These are phyloP conservation scores for Cardamine occulta DNA, from an alignment of 345 rosid species.

Conservation along the genomic window DNA sequence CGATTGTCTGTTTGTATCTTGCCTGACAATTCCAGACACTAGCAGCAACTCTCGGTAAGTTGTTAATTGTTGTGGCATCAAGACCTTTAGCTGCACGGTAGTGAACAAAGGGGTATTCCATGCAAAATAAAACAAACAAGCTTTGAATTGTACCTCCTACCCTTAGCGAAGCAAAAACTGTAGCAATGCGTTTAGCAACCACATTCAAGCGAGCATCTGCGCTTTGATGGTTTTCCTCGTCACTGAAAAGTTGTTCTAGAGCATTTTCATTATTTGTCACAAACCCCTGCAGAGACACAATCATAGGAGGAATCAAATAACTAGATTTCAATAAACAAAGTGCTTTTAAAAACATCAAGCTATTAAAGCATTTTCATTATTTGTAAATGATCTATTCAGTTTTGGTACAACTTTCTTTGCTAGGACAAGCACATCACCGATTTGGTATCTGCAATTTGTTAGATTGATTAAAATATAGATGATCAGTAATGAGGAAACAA, in stretches of 20 bases:
- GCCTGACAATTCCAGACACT: conserved; percentile 81
- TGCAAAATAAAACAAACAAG: conserved; percentile 27
- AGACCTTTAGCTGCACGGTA: conserved; percentile 89
- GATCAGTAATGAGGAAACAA: too few relatives aligned
- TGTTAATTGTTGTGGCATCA: conserved; percentile 88
- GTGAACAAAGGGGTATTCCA: conserved; percentile 84
- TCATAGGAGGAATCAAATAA: neutral
- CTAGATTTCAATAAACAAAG: neutral
- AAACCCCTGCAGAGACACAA: conserved; percentile 58
- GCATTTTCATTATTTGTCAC: conserved; percentile 83
- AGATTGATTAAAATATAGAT: neutral
- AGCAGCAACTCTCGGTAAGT: conserved; percentile 87
- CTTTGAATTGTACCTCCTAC: conserved; percentile 47
- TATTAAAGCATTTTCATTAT: too few relatives aligned
- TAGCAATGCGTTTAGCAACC: conserved; percentile 86
- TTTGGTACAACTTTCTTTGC: too few relatives aligned
- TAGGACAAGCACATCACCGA: too few relatives aligned
- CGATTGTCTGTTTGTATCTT: conserved; percentile 69
- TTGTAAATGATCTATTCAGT: too few relatives aligned
- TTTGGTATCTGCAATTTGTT: neutral
- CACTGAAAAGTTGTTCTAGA: conserved; percentile 79
- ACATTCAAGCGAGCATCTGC: conserved; percentile 81
- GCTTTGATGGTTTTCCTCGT: conserved; percentile 75
- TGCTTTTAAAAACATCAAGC: too few relatives aligned
- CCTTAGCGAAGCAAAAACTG: conserved; percentile 92